Conservation (phyloP, 805 yeast species). For the Monosporozyma solicola region DNA sequence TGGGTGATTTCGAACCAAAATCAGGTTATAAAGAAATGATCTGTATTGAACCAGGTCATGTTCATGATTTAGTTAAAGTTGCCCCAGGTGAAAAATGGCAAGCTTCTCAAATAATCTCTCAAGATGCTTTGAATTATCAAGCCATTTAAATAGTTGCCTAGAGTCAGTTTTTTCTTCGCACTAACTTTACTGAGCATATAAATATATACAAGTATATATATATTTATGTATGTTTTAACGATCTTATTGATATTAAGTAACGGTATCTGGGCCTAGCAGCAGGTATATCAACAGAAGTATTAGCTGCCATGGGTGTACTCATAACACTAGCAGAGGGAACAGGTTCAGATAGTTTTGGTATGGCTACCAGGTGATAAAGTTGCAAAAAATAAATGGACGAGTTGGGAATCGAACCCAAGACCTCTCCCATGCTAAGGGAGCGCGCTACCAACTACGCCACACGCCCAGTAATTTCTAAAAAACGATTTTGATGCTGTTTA, state of each 20-base stretch:
- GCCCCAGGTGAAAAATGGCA: constrained; percentile 69
- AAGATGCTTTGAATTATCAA: constrained; percentile 55
- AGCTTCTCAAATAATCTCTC: constrained; percentile 52
- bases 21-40: constrained; percentile 79
- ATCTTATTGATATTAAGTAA: neutral
- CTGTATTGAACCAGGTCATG: constrained; percentile 92
- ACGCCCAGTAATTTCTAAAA: constrained; percentile 38
- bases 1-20: constrained; percentile 87
- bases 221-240: neutral
- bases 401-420: constrained; percentile 75
- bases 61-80: constrained; percentile 54
- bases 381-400: constrained; percentile 41
- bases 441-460: constrained; percentile 83
- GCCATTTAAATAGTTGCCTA: constrained; percentile 24
- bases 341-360: neutral
- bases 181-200: neutral
- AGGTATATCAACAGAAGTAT: no score
- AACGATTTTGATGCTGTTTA: neutral
- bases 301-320: neutral
- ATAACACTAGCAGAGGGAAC: neutral
- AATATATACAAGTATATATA: neutral
- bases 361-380: no score
- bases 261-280: no score
- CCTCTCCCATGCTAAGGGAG: constrained; percentile 74
- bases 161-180: neutral